A percentile compares a stretch with the other conserved stretches of the same genome.
Conservation (phyloP, 371 early-diverging fungal species). For the Rhizopus delemar region DNA sequence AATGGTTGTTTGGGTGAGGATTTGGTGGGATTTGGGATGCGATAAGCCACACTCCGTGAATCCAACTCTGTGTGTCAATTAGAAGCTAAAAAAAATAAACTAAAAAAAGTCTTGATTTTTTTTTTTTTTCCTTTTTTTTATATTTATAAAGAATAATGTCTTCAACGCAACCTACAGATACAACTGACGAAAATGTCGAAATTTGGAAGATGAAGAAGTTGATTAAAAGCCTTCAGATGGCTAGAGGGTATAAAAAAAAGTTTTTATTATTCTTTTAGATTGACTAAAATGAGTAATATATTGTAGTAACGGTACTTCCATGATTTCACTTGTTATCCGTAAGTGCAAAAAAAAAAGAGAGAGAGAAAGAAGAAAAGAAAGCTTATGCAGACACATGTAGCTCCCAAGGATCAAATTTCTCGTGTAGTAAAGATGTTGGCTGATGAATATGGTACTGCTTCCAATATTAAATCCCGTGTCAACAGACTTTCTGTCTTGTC, state of each 20-base stretch:
- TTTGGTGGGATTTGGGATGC: conserved; percentile 50
- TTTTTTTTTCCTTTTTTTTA: conserved; percentile 1
- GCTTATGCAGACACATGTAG: conserved; percentile 19
- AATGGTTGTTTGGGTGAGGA: conserved; percentile 57
- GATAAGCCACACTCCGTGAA: conserved; percentile 5
- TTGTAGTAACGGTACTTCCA: conserved; percentile 97
- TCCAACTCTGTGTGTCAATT: background rate
- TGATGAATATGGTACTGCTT: conserved; percentile 99
- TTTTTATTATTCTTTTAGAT: conserved; percentile 5
- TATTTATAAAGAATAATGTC: conserved; percentile 9
- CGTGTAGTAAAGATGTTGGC: conserved; percentile 94
- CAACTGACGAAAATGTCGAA: conserved; percentile 80
- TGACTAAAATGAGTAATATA: background rate
- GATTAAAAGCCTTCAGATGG: conserved; percentile 94
- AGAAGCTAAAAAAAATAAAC: conserved; percentile 3
- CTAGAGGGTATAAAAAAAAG: conserved; percentile 77
- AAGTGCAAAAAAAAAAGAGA: conserved; percentile 23
- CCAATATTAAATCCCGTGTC: conserved; percentile 99
- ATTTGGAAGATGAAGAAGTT: conserved; percentile 98
- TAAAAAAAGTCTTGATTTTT: conserved; percentile 2
- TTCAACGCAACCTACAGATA: conserved; percentile 20
- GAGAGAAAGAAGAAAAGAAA: background rate
- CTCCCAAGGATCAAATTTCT: conserved; percentile 95
- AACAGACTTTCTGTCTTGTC: conserved; percentile 97
- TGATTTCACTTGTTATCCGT: conserved; percentile 98